phyloP scores from a whole-genome alignment of 2,329 filamentous ascomycete genomes.

The Diaporthe nobilis region DNA sequence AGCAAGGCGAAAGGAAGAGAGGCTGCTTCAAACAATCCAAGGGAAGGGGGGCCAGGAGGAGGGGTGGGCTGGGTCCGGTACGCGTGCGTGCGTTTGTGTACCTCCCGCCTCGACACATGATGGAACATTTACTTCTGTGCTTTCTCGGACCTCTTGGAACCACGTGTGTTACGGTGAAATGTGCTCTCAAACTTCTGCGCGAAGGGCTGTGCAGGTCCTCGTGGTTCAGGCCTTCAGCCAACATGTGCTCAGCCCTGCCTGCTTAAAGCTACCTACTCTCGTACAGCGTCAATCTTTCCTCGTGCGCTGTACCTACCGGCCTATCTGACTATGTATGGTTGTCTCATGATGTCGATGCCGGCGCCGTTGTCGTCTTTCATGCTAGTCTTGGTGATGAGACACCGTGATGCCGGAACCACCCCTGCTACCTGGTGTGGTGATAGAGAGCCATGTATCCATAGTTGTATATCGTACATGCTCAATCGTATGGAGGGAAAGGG shows the following conservation, averaged over 20 bases:
- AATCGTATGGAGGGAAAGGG: background rate
- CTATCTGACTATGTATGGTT: background rate
- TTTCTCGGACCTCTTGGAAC: background rate
- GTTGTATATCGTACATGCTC: background rate
- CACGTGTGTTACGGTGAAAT: constrained; percentile 3
- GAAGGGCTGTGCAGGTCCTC: too few relatives aligned
- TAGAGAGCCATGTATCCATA: background rate
- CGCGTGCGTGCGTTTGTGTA: background rate
- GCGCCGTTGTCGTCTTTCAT: background rate
- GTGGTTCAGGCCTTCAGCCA: background rate
- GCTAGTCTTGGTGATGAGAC: background rate
- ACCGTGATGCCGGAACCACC: background rate
- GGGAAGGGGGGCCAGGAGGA: background rate
- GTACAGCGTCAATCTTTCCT: too few relatives aligned
- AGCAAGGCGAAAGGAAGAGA: constrained; percentile 22
- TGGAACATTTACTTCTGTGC: constrained; percentile 36
- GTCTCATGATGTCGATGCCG: too few relatives aligned
- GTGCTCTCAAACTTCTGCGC: background rate
- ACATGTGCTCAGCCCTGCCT: background rate
- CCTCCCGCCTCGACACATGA: constrained; percentile 36
- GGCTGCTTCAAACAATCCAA: constrained; percentile 22
- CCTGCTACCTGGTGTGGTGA: background rate
- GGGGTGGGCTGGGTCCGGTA: background rate
- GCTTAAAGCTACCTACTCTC: background rate
- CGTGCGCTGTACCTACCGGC: background rate